These are phyloP conservation scores for Schizopora paradoxa DNA, from an alignment of 1,284 basidiomycete species.

Conservation along the genomic window DNA sequence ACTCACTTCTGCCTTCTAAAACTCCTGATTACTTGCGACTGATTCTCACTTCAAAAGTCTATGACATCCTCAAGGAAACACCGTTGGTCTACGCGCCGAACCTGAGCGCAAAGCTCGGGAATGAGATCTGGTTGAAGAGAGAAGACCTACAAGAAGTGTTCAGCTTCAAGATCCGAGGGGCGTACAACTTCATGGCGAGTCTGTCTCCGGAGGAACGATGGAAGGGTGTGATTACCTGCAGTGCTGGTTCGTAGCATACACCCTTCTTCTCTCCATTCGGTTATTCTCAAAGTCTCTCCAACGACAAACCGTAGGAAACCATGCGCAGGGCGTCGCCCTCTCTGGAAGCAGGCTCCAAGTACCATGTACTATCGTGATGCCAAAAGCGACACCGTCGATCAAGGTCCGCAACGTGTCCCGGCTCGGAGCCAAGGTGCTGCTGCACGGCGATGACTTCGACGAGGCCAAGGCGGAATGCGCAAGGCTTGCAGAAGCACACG, in stretches of 20 bases:
- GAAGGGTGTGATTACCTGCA: conserved; percentile 98
- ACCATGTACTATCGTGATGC: conserved; percentile 99
- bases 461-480: conserved; percentile 94
- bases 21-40: conserved; percentile 92
- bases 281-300: conserved; percentile 13
- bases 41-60: conserved; percentile 91
- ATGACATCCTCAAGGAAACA: conserved; percentile 90
- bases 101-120: conserved; percentile 84
- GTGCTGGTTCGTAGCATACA: conserved; percentile 80
- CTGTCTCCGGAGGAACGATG: conserved; percentile 85
- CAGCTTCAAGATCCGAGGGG: conserved; percentile 97
- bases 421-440: conserved; percentile 89
- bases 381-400: conserved; percentile 90
- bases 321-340: conserved; percentile 97
- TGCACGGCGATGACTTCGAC: conserved; percentile 93
- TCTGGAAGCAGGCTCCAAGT: conserved; percentile 84
- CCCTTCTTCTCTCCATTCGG: conserved; percentile 17
- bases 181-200: conserved; percentile 98
- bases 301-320: conserved; percentile 73
- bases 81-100: conserved; percentile 85
- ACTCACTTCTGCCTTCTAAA: conserved; percentile 61
- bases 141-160: conserved; percentile 97
- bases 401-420: conserved; percentile 93
- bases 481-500: conserved; percentile 72
- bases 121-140: conserved; percentile 92